Evolutionary conservation across 805 yeast species (phyloP), one percentile per base, ranked within the genome.

Genomic region (Wickerhamiella occidentalis): DNA sequence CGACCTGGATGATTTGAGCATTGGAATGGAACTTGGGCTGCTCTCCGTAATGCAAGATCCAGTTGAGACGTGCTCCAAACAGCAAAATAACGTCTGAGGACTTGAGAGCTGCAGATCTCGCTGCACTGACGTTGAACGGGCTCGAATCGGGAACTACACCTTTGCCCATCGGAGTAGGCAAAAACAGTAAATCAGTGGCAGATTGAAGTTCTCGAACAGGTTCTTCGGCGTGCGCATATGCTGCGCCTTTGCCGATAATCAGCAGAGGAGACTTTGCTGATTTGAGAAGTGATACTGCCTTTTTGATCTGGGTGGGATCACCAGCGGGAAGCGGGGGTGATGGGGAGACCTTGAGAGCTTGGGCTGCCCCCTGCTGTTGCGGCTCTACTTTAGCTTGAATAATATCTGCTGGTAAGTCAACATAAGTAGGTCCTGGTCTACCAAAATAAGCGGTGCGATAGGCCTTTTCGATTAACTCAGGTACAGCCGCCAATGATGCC

Each of bases 161-260:
- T 61, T 81, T 81, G 0, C 83, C 88, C 88, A 81, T 81, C 2
- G 88, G 86, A 0, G 87, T 80, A 8, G 87, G 85, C 45, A 81
- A 58, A 55, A 81, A 81, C 0, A 82, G 76, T 1, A 80, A 45
- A 8, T 65, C 57, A 47, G 76, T 73, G 1, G 48, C 33, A 5
- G 59, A 47, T 17, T 80, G 69, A 45, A 81, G 68, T 0, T 54
- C 36, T 1, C 73, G 61, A 7, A 80, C 52, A 2, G 61, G 58
- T 1, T 28, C 41, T 6, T 74, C 71, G 0, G 77, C 72, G 33
- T 62, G 61, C 1, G 68, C 65, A 51, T 73, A 69, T 0, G 81
- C 74, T 2, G 81, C 74, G 2, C 86, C 86, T 62, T 81, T 81
- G 3, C 88, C 88, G 9, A 82, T 58, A 6, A 81, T 69, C 12